Evolutionary conservation across 306 rosid species (phyloP), one percentile per base, ranked within the genome.

Genomic region (Alnus glutinosa): DNA sequence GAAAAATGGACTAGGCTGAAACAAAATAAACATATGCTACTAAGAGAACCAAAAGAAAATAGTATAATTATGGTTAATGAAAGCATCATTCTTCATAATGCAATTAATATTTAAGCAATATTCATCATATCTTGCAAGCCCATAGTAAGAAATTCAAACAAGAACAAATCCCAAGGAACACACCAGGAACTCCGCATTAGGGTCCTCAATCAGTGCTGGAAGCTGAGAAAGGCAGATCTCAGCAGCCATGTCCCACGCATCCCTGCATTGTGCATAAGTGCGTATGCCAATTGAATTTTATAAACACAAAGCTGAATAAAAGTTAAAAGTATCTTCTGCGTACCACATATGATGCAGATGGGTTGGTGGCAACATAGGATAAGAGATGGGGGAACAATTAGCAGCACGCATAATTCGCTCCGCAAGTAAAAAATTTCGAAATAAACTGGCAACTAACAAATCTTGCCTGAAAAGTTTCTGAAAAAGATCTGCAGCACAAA

Each of bases 241-340:
- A 81, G 98, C 99, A 82, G 98, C 99, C 99, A 96, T 96, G 87
- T 96, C 99, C 99, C 99, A 96, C 13, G 99, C 99, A 89, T 96
- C 99, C 99, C 99, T 96, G 88, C 88, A 85, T 79, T 72, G 63
- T 63, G 55, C 59, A 80, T 36, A n/a, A 76, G 57, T 42, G 75
- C 78, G 67, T 51, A 39, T 81, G 81, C 48, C 36, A 66, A 79
- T 57, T 55, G 51, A 63, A 73, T 79, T 71, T 73, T 59, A 28
- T 61, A 57, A 75, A 55, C 54, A 69, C 42, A 58, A 34, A n/a
- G 50, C 48, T 55, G 28, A 77, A 77, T 59, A 73, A 73, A 86
- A 78, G 70, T 67, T 30, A 77, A 28, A 85, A 80, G 51, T 42
- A 67, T 73, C 84, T 62, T 71, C 73, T 76, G 73, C 42, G 68